Percentiles rank a stretch among this genome's conserved stretches.
phyloP scores from a whole-genome alignment of 2,329 filamentous ascomycete genomes.

The Ophiocordyceps sinensis region DNA sequence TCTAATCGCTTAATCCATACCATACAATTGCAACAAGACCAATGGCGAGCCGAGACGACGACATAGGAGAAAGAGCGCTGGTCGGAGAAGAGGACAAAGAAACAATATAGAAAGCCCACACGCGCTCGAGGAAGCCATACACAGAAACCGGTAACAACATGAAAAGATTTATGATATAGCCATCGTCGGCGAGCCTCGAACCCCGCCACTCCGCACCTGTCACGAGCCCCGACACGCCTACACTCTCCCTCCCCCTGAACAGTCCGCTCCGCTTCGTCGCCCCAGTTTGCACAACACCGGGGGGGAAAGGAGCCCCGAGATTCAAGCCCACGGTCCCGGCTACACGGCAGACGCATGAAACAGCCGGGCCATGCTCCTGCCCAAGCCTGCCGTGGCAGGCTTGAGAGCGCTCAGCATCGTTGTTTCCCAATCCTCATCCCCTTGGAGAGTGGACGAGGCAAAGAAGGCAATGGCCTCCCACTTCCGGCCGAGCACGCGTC shows the following conservation, averaged over 20 bases:
- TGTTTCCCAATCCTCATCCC: background rate
- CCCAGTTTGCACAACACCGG: slow-evolving; percentile 11
- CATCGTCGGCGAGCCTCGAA: slow-evolving; percentile 24
- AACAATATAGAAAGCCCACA: background rate
- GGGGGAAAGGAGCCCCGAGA: slow-evolving; percentile 14
- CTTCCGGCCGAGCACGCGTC: slow-evolving; percentile 4
- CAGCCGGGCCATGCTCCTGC: slow-evolving; percentile 15
- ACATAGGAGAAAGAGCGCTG: background rate
- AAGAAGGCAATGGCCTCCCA: background rate
- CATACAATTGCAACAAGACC: no score
- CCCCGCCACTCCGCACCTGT: slow-evolving; percentile 12
- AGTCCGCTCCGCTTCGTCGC: slow-evolving; percentile 14
- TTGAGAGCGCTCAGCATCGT: background rate
- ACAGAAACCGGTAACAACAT: slow-evolving; percentile 19
- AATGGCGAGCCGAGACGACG: no score
- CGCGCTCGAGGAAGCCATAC: background rate
- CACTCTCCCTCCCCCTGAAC: slow-evolving; percentile 9
- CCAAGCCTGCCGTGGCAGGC: slow-evolving; percentile 3
- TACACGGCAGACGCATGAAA: slow-evolving; percentile 20
- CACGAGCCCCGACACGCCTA: slow-evolving; percentile 9
- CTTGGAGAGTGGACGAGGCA: background rate
- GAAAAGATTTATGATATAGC: slow-evolving; percentile 34
- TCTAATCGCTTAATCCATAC: no score
- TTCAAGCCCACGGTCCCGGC: slow-evolving; percentile 15
- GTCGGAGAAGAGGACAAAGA: background rate